Evolutionary conservation across 148 eudicot genomes (phyloP).

Genomic region (Heliamphora exappendiculata): DNA sequence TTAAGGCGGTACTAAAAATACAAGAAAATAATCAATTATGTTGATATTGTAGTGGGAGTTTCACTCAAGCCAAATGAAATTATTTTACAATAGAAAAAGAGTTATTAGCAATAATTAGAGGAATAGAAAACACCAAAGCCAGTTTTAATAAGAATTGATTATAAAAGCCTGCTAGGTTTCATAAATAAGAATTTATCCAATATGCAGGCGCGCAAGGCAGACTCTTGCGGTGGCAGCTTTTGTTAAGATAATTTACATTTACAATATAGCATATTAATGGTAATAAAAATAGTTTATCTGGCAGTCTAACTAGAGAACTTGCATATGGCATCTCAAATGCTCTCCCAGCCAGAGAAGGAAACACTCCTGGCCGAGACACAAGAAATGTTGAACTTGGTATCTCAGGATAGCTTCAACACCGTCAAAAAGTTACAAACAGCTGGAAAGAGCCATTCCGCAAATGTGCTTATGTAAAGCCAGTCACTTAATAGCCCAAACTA

Average conservation of each 20-base stretch:
- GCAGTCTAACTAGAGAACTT: background rate
- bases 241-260: background rate
- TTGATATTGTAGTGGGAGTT: too few relatives aligned
- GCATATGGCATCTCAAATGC: background rate
- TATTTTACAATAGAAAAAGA: too few relatives aligned
- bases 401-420: background rate
- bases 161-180: too few relatives aligned
- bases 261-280: background rate
- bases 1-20: background rate
- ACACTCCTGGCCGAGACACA: background rate
- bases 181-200: background rate
- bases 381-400: background rate
- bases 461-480: background rate
- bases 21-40: background rate
- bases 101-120: too few relatives aligned
- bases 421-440: background rate
- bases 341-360: background rate
- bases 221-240: background rate
- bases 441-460: background rate
- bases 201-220: background rate
- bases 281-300: background rate
- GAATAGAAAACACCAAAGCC: too few relatives aligned
- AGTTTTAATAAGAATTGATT: too few relatives aligned
- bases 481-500: background rate
- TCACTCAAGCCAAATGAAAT: too few relatives aligned